Evolutionary conservation across 2,329 filamentous ascomycete species (phyloP), one percentile per base, ranked within the genome.

Genomic region (Ophiostoma sp.): DNA sequence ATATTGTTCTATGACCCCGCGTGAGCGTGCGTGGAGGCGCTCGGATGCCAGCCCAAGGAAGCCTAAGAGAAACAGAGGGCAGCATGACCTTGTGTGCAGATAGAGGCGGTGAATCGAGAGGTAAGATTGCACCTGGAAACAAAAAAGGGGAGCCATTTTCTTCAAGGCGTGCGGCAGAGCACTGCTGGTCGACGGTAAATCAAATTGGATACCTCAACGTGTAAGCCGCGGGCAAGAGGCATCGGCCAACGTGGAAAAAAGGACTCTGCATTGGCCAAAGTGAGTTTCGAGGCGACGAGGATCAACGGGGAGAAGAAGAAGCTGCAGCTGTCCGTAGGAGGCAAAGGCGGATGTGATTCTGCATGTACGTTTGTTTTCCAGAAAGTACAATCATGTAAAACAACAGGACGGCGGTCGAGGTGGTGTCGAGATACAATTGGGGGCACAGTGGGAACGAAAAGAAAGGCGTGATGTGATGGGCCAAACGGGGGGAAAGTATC

Each of bases 1-100:
- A 42, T 42, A 45, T 25, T 66, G 39, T 45, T 19, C 19, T 19
- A 55, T 28, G 42, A 72, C 70, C 70, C 70, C 61, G 61, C 61
- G 61, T 28, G 36, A 36, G 50, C 36, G 28, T 69, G 42, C 36
- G 28, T 69, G 42, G 63, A 52, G 42, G 50, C 39, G 52, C 48
- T 55, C 61, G 22, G 61, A 22, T 63, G 70, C 64, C 42, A 31
- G 17, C 17, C 22, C 25, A 33, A 33, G 25, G 15, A 15, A 33
- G 36, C 39, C 31, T n/a, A 22, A 50, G 28, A 48, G n/a, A 66
- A 22, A 45, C 15, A 25, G n/a, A 45, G 25, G 64, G 25, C 48
- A 68, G 7, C 25, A 64, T 25, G 59, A n/a, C 59, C n/a, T 19
- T 63, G n/a, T 7, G 17, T 22, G 33, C n/a, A 28, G 36, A 63